These are phyloP conservation scores for Paramecium pentaurelia DNA, from an alignment of 73 alveolate genomes.

Conservation along the genomic window DNA sequence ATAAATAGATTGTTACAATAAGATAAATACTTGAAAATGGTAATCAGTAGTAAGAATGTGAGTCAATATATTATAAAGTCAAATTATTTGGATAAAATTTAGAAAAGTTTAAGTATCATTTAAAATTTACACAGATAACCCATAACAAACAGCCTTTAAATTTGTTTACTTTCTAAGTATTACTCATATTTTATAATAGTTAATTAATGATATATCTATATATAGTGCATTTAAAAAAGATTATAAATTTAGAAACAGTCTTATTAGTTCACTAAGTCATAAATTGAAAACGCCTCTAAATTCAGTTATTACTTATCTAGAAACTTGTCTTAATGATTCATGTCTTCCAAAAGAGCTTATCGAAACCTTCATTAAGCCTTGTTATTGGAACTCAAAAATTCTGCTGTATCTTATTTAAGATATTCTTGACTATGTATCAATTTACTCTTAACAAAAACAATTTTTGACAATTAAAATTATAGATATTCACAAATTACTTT, in stretches of 20 bases:
- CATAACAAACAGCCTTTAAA: background rate
- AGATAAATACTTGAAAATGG: background rate
- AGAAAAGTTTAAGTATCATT: background rate
- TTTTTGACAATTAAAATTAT: background rate
- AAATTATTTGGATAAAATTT: background rate
- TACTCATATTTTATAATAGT: background rate
- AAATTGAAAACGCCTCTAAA: conserved; percentile 31
- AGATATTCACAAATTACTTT: background rate
- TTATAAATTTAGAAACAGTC: background rate
- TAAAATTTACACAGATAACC: background rate
- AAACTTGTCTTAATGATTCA: background rate
- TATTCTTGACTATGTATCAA: background rate
- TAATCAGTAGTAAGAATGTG: background rate
- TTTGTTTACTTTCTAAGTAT: background rate
- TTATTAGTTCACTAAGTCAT: conserved; percentile 20
- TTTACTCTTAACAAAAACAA: background rate
- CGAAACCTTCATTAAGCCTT: background rate
- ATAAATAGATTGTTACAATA: background rate
- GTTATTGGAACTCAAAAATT: background rate
- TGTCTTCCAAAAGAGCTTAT: background rate
- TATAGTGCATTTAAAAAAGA: background rate
- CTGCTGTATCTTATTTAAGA: background rate
- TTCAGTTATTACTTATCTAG: background rate
- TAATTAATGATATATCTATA: background rate
- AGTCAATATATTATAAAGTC: background rate